Percentiles rank a stretch among this genome's conserved stretches.
These are phyloP conservation scores for Syzygium jambos DNA, from an alignment of 345 rosid genomes.

Conservation along the genomic window DNA sequence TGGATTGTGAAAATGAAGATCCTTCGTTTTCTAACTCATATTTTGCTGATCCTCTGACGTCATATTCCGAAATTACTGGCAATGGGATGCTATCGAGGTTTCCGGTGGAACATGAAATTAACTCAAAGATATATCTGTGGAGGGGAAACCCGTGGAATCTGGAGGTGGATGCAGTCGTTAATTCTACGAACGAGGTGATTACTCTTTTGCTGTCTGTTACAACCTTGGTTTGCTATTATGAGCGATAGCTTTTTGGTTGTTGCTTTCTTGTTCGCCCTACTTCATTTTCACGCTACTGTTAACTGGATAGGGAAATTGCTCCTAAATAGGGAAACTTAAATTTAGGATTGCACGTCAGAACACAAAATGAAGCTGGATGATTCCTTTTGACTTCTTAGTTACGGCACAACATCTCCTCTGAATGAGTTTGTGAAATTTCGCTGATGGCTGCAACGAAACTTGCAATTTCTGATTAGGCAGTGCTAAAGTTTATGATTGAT, in stretches of 20 bases:
- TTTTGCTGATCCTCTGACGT: constrained; percentile 75
- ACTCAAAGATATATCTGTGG: constrained; percentile 85
- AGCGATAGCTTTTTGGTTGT: not conserved
- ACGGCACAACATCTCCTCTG: not conserved
- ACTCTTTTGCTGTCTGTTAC: not conserved
- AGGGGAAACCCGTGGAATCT: constrained; percentile 99
- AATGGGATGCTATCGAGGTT: constrained; percentile 72
- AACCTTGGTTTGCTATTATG: not conserved
- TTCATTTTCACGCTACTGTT: not conserved
- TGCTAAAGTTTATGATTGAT: not conserved
- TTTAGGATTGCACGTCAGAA: not conserved
- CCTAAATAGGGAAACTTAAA: not conserved
- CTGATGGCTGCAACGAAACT: not conserved
- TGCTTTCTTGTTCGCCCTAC: not conserved
- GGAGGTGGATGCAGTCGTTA: constrained; percentile 99
- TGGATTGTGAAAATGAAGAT: constrained; percentile 57
- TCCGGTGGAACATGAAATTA: constrained; percentile 80
- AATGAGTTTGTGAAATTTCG: not conserved
- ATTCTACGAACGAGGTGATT: constrained; percentile 85
- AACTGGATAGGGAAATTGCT: not conserved
- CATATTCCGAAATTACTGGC: constrained; percentile 42
- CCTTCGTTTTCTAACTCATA: constrained; percentile 51
- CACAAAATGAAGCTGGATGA: not conserved
- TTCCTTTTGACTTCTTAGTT: not conserved
- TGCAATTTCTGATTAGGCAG: not conserved